Evolutionary conservation across 140 eudicot species (phyloP).

Genomic region (Bidens hawaiensis): DNA sequence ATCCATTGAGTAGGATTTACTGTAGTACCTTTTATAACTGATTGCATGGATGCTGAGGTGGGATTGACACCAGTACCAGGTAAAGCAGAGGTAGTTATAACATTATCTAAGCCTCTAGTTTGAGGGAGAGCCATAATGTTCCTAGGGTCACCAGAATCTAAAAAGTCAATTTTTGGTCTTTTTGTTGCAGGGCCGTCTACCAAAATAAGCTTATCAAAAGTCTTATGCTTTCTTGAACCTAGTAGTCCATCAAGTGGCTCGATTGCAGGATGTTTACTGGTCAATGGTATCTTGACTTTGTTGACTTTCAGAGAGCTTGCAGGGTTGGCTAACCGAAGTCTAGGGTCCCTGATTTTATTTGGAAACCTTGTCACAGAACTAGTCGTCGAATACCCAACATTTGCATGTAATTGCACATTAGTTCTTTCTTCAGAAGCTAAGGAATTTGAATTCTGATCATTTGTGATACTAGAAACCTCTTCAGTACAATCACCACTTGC

Average conservation of each 20-base stretch:
- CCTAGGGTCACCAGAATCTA: conserved; percentile 22
- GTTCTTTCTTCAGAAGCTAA: conserved; percentile 12
- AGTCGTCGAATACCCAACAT: conserved; percentile 29
- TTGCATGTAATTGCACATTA: conserved; percentile 31
- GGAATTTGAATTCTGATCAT: conserved; percentile 10
- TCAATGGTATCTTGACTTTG: conserved; percentile 28
- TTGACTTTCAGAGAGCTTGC: conserved; percentile 27
- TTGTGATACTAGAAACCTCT: conserved; percentile 65
- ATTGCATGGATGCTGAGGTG: conserved; percentile 51
- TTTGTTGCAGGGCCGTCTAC: conserved; percentile 63
- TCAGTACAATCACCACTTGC: conserved; percentile 63
- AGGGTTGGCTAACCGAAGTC: conserved; percentile 61
- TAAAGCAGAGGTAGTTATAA: conserved; percentile 16
- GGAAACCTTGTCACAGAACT: conserved; percentile 36
- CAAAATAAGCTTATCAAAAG: conserved; percentile 31
- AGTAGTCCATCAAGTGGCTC: conserved; percentile 22
- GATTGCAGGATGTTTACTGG: conserved; percentile 26
- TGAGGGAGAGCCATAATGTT: conserved; percentile 30
- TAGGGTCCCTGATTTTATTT: conserved; percentile 73
- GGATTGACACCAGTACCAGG: conserved; percentile 35
- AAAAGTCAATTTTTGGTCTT: conserved; percentile 44
- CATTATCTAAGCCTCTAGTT: conserved; percentile 32
- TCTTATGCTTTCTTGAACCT: conserved; percentile 45
- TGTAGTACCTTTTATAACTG: conserved; percentile 70
- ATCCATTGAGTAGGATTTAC: conserved; percentile 75